Conservation (phyloP, 306 rosid species). For the Sophora flavescens region DNA sequence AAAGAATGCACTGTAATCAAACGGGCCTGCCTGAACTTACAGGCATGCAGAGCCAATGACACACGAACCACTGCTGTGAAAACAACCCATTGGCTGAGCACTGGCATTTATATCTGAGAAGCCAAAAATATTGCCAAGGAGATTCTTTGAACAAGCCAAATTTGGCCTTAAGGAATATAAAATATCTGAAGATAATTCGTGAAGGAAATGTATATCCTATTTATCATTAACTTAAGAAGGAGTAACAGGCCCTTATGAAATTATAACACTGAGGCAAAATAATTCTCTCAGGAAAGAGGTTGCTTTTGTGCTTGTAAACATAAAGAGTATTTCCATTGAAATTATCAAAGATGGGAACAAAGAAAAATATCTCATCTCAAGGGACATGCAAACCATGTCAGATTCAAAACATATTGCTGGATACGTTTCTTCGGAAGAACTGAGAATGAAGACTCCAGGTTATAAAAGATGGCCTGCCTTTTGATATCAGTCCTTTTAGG, state of each 20-base stretch:
- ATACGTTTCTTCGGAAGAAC: conserved; percentile 74
- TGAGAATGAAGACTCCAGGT: conserved; percentile 57
- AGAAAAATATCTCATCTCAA: conserved; percentile 14
- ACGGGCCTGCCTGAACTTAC: conserved; percentile 59
- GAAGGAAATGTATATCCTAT: conserved; percentile 51
- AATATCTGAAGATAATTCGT: conserved; percentile 64
- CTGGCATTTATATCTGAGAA: conserved; percentile 48
- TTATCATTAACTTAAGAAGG: conserved; percentile 17
- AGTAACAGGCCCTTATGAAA: conserved; percentile 20
- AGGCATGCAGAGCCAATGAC: conserved; percentile 59
- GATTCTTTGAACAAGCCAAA: conserved; percentile 56
- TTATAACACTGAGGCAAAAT: conserved; percentile 23
- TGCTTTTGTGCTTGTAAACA: conserved; percentile 12
- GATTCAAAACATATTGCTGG: conserved; percentile 45
- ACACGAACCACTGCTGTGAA: conserved; percentile 51
- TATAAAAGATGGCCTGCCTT: conserved; percentile 67
- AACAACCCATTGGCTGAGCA: conserved; percentile 49
- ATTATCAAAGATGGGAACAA: conserved; percentile 18
- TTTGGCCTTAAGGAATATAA: conserved; percentile 69
- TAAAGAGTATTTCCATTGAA: conserved; percentile 2
- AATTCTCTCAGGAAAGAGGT: background rate
- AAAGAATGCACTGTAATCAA: conserved; percentile 8
- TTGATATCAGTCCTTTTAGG: conserved; percentile 59
- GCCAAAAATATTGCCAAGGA: conserved; percentile 67
- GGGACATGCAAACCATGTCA: background rate